A percentile compares a stretch with the other conserved stretches of the same genome.
phyloP scores from a whole-genome alignment of 345 rosid genomes.

The Linum tenue region DNA sequence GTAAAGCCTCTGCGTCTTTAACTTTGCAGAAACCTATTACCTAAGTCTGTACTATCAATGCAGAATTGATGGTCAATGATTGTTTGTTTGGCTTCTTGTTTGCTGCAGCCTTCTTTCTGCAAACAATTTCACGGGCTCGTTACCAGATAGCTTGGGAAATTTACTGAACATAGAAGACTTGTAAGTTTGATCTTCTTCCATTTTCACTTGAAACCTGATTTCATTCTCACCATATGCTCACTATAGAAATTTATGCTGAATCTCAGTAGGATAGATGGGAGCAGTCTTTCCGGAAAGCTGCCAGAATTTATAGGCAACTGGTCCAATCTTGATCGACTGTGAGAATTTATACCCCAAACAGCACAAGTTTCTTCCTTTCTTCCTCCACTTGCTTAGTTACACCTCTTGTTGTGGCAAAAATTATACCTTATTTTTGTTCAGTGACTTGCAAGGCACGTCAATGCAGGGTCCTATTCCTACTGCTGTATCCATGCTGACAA shows the following conservation, averaged over 20 bases:
- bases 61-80: not conserved
- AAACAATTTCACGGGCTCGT: constrained; percentile 59
- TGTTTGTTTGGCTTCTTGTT: not conserved
- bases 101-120: constrained; percentile 52
- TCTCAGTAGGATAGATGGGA: constrained; percentile 76
- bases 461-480: constrained; percentile 85
- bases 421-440: constrained; percentile 16
- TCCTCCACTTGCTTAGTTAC: not conserved
- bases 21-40: not conserved
- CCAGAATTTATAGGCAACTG: constrained; percentile 79
- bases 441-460: constrained; percentile 74
- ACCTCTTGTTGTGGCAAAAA: not conserved
- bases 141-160: constrained; percentile 60
- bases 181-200: constrained; percentile 36
- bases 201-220: not conserved
- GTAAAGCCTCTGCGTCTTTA: constrained; percentile 28
- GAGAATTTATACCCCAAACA: constrained; percentile 18
- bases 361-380: constrained; percentile 23
- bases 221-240: not conserved
- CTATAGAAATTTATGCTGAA: not conserved
- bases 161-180: constrained; percentile 58
- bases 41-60: not conserved
- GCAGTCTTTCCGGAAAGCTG: constrained; percentile 53
- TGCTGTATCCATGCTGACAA: constrained; percentile 40
- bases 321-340: constrained; percentile 53